Base-by-base conservation (phyloP, 2,329 filamentous ascomycete species). In the Thermomyces lanuginosus region DNA sequence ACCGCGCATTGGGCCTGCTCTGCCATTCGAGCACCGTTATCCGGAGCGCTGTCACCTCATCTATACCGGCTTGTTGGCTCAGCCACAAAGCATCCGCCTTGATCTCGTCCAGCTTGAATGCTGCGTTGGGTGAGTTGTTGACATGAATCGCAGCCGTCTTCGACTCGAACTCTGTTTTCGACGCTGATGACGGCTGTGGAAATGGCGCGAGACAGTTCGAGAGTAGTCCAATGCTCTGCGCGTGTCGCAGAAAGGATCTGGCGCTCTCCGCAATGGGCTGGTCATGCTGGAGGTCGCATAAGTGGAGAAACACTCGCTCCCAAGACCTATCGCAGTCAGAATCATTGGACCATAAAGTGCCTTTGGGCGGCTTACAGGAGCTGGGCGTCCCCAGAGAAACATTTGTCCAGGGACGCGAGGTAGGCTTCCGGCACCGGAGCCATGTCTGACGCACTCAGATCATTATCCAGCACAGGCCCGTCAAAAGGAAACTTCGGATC, bases 41-140 rank as follows among this genome's bases (percentile, higher is more conserved):
- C 33, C 89, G 71, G 42, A 98, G 61, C 14, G 86, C 83, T 8
- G 76, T 70, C 22, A 89, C 61, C 49, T 93, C 74, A 49, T 89
- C 82, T 37, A 93, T 71, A 22, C 69, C 64, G 26, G 74, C 71
- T 44, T 76, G 71, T 42, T 76, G 71, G 52, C 81, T 84, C 35
- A 98, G 60, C 83, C 84, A 95, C 39, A 77, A 49, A 17, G 82
- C 69, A 58, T 95, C 84, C 24, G 71, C 69, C 56, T 92, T 92
- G 48, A 95, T 71, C 44, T 76, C 61, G 20, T 77, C 72, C 38
- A 92, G 62, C 44, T 84, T 71, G 46, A 76, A 80, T 30, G 69
- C 68, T 21, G 69, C 66, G 41, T 69, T 70, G 8, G 69, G 60
- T 4, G 69, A 69, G 10, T 77, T 72, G 1, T 80, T 71, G 25